Percentiles rank a stretch among this genome's conserved stretches.
Evolutionary conservation across 768 basidiomycete species (phyloP).

Genomic region (Kwoniella europaea): DNA sequence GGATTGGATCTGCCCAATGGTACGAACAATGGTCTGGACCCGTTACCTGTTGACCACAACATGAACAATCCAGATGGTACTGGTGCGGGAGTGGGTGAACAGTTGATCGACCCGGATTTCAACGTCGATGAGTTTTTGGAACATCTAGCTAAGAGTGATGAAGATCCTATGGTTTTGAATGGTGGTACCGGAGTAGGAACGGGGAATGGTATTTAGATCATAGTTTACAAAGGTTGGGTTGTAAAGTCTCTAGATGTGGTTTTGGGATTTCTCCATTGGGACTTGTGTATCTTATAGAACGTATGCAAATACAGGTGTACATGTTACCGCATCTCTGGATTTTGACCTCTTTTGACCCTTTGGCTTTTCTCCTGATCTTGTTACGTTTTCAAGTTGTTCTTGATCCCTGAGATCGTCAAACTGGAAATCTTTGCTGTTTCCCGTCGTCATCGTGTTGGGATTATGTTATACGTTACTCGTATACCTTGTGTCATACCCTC

Average conservation of each 20-base stretch:
- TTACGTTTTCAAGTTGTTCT: no score
- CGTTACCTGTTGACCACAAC: background rate
- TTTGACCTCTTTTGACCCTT: background rate
- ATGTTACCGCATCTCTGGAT: background rate
- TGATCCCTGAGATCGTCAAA: no score
- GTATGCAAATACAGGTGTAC: background rate
- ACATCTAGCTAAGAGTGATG: slow-evolving; percentile 27
- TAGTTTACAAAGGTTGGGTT: no score
- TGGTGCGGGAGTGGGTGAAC: slow-evolving; percentile 10
- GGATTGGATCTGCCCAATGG: slow-evolving; percentile 65
- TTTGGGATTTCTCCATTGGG: no score
- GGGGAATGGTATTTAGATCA: background rate
- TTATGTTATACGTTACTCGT: no score
- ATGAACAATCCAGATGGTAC: background rate
- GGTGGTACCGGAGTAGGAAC: no score
- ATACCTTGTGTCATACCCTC: no score
- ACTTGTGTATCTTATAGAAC: background rate
- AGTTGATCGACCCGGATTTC: slow-evolving; percentile 36
- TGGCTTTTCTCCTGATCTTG: background rate
- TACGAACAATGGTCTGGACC: background rate
- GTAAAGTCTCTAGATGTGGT: no score
- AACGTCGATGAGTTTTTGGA: slow-evolving; percentile 51
- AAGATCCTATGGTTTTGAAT: background rate
- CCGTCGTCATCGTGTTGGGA: no score
- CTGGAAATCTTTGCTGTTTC: no score